A percentile compares a stretch with the other conserved stretches of the same genome.
Evolutionary conservation across 768 basidiomycete genomes (phyloP).

Genomic region (Piloderma croceum): DNA sequence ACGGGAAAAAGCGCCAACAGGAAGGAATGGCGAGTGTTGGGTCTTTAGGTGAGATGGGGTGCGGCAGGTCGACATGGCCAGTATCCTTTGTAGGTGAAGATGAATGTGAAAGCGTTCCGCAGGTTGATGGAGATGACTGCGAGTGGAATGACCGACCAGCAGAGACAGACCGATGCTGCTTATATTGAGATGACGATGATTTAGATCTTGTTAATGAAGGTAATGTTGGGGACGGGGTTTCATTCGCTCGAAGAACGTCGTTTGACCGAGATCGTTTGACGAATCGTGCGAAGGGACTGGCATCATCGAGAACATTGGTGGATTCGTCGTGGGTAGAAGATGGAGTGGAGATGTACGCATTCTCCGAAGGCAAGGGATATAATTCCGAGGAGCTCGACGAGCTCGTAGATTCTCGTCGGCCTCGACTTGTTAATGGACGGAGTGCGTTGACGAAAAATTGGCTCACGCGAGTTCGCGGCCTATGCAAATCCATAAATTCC

Average conservation of each 20-base stretch:
- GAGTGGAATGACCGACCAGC: too few species aligned
- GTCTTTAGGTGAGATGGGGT: constrained; percentile 6
- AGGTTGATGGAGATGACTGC: too few species aligned
- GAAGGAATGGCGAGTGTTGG: constrained; percentile 14
- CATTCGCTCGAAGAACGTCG: too few species aligned
- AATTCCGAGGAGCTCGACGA: constrained; percentile 25
- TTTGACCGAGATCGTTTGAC: too few species aligned
- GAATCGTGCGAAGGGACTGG: constrained; percentile 19
- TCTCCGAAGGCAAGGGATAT: constrained; percentile 14
- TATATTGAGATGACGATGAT: too few species aligned
- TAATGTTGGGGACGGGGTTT: too few species aligned
- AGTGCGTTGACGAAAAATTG: constrained; percentile 52
- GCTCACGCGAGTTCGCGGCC: constrained; percentile 43
- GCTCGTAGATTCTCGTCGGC: constrained; percentile 32
- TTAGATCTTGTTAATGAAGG: too few species aligned
- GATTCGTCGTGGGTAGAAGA: background rate
- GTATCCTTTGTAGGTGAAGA: constrained; percentile 3
- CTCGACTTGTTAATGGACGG: constrained; percentile 38
- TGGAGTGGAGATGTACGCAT: constrained; percentile 4
- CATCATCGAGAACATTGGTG: constrained; percentile 13
- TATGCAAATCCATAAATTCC: constrained; percentile 25
- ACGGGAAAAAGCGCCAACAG: constrained; percentile 51
- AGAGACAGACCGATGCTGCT: too few species aligned
- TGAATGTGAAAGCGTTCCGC: too few species aligned
- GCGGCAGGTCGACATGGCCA: constrained; percentile 15